Evolutionary conservation across 352 stramenopile species (phyloP), one percentile per base, ranked within the genome.

Genomic region (Pythium insidiosum): DNA sequence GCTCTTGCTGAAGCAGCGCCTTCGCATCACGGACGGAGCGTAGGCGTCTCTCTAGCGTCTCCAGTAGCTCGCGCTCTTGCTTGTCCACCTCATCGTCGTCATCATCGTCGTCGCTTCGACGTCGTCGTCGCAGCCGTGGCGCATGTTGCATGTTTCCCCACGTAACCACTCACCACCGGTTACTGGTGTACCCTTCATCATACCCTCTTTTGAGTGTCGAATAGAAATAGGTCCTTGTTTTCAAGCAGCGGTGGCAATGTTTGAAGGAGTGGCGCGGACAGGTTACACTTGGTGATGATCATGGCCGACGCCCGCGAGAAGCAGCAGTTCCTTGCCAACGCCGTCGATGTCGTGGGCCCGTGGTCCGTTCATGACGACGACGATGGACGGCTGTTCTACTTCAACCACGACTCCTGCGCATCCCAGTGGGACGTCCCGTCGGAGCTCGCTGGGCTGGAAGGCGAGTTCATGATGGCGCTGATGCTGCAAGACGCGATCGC

Each of bases 401-500:
- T 82, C 56, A 66, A 87, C 41, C 43, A 49, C 12, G 61, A 61
- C 18, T 58, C 66, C 15, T 34, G 64, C 12, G 45, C 61, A 44
- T 86, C 76, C 19, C 64, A 70, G 55, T 92, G 79, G 79, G 47
- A 66, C 15, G 47, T 66, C 21, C 79, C 79, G 0, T 49, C 65
- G 12, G 64, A 55, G 29, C 68, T 90, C 33, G 50, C 56, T 9
- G 51, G 59, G 12, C 57, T 80, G 20, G 74, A 88, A 38, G 75
- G 65, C 25, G 68, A 79, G 42, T 77, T 86, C 47, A 86, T 90
- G 76, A 92, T 89, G 79, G 69, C 76, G 61, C 66, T 88, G 19
- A 92, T 92, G 76, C 58, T 92, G 43, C 58, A 84, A 47, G 60
- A 80, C 22, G 74, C 76, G 0, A 53, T 89, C 13, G 79, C 68